A percentile compares a stretch with the other conserved stretches of the same genome.
phyloP scores from a whole-genome alignment of 1,284 basidiomycete genomes.

The Papiliotrema laurentii region DNA sequence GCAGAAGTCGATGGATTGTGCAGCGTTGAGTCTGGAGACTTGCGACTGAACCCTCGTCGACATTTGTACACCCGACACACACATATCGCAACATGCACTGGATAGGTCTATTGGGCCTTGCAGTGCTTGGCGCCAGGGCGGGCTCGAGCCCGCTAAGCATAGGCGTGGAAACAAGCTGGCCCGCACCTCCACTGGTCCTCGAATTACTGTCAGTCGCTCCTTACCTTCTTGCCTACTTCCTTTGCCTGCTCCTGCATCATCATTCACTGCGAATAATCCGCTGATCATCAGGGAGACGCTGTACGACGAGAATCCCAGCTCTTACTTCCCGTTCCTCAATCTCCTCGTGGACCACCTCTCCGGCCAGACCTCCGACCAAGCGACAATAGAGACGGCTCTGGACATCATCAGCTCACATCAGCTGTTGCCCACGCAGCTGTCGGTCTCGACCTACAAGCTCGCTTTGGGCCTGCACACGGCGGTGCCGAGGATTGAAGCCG shows the following conservation, averaged over 20 bases:
- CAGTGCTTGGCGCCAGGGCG: conserved; percentile 4
- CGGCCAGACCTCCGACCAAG: conserved; percentile 14
- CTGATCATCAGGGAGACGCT: conserved; percentile 55
- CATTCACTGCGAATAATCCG: not conserved
- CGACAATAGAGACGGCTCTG: conserved; percentile 22
- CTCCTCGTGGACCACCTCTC: conserved; percentile 54
- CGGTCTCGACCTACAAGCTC: conserved; percentile 50
- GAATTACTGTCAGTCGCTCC: conserved; percentile 71
- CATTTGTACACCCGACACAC: too few relatives aligned
- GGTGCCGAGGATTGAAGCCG: conserved; percentile 40
- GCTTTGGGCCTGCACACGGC: conserved; percentile 40
- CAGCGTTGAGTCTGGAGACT: too few relatives aligned
- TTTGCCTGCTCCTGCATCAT: not conserved
- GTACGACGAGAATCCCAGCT: conserved; percentile 59
- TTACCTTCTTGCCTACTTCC: not conserved
- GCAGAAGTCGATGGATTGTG: too few relatives aligned
- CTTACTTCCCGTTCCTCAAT: conserved; percentile 67
- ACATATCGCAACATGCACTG: conserved; percentile 10
- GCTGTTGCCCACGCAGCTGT: conserved; percentile 28
- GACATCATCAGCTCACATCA: conserved; percentile 24
- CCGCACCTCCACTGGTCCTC: conserved; percentile 65
- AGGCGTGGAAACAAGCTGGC: conserved; percentile 73
- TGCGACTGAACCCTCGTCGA: too few relatives aligned
- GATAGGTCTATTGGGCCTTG: conserved; percentile 1
- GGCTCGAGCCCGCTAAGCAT: conserved; percentile 69